phyloP scores from a whole-genome alignment of 2,329 filamentous ascomycete genomes.

The Fusarium sp. region DNA sequence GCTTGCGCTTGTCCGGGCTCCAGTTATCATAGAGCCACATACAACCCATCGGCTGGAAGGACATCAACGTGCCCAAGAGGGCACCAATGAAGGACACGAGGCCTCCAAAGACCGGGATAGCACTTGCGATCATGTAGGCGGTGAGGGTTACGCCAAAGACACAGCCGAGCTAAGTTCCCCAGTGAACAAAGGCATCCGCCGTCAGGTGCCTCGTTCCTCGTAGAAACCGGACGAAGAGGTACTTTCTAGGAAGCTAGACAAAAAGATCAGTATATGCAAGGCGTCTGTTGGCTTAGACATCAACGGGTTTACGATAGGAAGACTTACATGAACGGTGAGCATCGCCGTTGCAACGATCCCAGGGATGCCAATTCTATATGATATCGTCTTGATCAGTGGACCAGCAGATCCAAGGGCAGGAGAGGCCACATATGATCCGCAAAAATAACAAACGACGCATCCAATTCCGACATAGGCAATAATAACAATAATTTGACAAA shows the following conservation, averaged over 20 bases:
- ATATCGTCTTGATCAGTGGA: background rate
- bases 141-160: background rate
- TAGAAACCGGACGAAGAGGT: background rate
- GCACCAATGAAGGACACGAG: background rate
- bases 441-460: background rate
- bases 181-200: background rate
- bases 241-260: background rate
- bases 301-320: too few relatives aligned
- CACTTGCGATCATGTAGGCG: background rate
- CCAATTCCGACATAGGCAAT: background rate
- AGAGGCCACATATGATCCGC: background rate
- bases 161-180: background rate
- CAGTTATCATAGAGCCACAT: background rate
- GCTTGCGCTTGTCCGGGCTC: background rate
- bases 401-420: background rate
- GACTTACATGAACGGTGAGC: background rate
- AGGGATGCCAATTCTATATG: background rate
- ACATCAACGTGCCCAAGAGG: background rate
- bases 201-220: background rate
- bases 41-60: background rate
- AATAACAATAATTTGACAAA: background rate
- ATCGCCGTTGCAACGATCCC: background rate
- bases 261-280: background rate
- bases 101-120: background rate
- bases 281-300: too few relatives aligned